Evolutionary conservation across 768 basidiomycete genomes (phyloP).

Genomic region (Pulveroboletus sp.): DNA sequence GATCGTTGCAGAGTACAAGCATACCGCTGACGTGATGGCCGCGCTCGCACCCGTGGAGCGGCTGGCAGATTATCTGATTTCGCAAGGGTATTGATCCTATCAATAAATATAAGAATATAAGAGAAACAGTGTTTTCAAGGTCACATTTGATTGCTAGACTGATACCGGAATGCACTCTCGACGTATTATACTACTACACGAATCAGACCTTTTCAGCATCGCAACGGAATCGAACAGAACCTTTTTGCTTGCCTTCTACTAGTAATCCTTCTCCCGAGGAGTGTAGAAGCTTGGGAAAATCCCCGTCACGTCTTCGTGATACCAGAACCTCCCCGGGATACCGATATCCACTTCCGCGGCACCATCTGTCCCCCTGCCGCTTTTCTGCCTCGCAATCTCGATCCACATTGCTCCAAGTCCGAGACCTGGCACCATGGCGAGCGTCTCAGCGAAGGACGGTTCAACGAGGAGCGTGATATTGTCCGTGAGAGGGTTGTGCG

Average conservation of each 20-base stretch:
- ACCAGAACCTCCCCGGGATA: constrained; percentile 44
- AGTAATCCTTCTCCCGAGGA: constrained; percentile 14
- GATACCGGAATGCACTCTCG: background rate
- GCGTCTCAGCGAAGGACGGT: constrained; percentile 38
- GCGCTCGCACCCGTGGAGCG: constrained; percentile 19
- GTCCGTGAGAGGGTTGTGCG: constrained; percentile 54
- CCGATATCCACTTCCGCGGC: constrained; percentile 4
- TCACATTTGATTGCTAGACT: constrained; percentile 10
- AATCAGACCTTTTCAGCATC: no score
- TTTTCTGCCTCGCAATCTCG: constrained; percentile 50
- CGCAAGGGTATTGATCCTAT: constrained; percentile 17
- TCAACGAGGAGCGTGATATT: constrained; percentile 59
- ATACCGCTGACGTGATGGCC: constrained; percentile 3
- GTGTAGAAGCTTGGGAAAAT: constrained; percentile 54
- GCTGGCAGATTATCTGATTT: constrained; percentile 24
- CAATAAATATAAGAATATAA: no score
- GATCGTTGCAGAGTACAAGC: constrained; percentile 23
- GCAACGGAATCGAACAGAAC: background rate
- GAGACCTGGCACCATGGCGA: constrained; percentile 47
- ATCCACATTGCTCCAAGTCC: constrained; percentile 67
- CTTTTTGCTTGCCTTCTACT: background rate
- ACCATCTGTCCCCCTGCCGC: constrained; percentile 2
- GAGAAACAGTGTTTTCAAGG: background rate
- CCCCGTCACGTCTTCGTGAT: constrained; percentile 53
- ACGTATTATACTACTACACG: background rate